Evolutionary conservation across 169 alveolate genomes (phyloP).

Genomic region (Plasmodium coatneyi): DNA sequence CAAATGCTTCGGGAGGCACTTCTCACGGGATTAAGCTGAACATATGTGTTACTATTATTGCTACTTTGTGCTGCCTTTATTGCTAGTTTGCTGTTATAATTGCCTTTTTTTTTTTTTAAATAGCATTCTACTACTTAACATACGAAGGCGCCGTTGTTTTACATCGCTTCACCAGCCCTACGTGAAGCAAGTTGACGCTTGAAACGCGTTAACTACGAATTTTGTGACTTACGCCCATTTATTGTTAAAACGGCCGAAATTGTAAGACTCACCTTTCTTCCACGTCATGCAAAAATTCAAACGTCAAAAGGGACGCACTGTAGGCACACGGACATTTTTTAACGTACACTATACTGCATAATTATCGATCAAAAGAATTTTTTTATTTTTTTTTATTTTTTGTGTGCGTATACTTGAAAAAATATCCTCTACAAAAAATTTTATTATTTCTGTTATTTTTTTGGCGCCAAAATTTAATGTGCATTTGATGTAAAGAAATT

Average conservation of each 20-base stretch:
- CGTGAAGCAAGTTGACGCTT: background rate
- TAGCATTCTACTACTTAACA: background rate
- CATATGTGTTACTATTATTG: slow-evolving; percentile 11
- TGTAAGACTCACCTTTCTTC: background rate
- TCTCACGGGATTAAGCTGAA: slow-evolving; percentile 2
- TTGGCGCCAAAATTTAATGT: background rate
- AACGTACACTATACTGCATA: background rate
- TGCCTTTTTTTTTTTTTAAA: slow-evolving; percentile 1
- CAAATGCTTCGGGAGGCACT: background rate
- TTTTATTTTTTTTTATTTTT: background rate
- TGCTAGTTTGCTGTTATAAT: background rate
- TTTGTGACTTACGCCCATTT: background rate
- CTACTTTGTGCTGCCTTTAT: background rate
- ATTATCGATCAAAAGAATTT: background rate
- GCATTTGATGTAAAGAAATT: slow-evolving; percentile 25
- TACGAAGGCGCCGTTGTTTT: background rate
- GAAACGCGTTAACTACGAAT: background rate
- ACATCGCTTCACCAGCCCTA: background rate
- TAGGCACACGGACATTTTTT: slow-evolving; percentile 43
- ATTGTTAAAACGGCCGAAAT: background rate
- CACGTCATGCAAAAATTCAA: slow-evolving; percentile 15
- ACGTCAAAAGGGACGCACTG: slow-evolving; percentile 50
- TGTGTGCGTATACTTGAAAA: slow-evolving; percentile 35
- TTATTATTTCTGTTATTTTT: slow-evolving; percentile 35
- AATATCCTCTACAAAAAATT: slow-evolving; percentile 7